Evolutionary conservation across 1,284 basidiomycete genomes (phyloP).

Genomic region (Tilletia indica): DNA sequence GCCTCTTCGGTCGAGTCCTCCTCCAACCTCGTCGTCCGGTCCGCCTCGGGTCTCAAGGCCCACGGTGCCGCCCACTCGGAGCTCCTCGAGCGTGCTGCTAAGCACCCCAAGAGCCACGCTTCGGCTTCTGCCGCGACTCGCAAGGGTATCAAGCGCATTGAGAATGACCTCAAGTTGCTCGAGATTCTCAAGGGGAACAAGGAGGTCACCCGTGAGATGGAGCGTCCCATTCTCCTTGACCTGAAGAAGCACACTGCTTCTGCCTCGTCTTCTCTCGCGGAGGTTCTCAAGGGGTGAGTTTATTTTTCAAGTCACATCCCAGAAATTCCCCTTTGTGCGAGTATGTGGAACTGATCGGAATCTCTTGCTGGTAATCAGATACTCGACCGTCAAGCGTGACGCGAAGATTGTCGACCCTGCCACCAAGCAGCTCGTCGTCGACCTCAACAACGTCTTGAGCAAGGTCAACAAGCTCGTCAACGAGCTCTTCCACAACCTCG

Average conservation of each 20-base stretch:
- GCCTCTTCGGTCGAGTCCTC: background rate
- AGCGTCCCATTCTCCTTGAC: background rate
- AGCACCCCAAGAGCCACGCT: background rate
- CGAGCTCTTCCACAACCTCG: background rate
- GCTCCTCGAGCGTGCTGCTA: background rate
- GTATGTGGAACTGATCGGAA: background rate
- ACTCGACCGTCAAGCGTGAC: background rate
- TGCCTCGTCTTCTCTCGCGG: background rate
- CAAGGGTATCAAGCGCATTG: background rate
- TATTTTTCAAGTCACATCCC: background rate
- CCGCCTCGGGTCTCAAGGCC: background rate
- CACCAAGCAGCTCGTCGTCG: background rate
- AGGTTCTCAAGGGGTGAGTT: background rate
- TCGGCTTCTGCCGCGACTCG: background rate
- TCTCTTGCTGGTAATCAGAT: background rate
- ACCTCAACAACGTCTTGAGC: background rate
- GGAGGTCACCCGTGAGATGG: background rate
- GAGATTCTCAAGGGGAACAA: constrained; percentile 1
- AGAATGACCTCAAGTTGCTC: constrained; percentile 10
- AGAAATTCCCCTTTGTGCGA: background rate
- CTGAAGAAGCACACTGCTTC: background rate
- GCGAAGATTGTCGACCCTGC: background rate
- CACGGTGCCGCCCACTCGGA: background rate
- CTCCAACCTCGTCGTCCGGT: constrained; percentile 1
- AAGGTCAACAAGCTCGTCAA: background rate